Base-by-base conservation (phyloP, 768 basidiomycete species). In the Gymnopilus junonius region DNA sequence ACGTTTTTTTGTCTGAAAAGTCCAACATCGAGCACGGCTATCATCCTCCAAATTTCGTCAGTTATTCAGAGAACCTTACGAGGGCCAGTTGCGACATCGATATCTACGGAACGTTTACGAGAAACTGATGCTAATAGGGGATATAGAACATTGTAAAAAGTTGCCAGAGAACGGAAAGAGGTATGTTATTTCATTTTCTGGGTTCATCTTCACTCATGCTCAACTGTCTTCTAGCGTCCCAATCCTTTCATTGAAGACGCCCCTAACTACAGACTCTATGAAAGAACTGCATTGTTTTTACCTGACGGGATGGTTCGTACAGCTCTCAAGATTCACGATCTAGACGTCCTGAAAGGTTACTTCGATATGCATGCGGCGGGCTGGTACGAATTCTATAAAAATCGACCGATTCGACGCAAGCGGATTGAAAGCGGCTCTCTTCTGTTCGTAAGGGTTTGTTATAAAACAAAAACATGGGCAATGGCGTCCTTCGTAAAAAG, bases 391-490 rank as follows among this genome's bases (percentile, higher is more conserved):
- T 55, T 43, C 31, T 61, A 55, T 10, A 21, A 17, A 2, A 34
- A 35, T 0, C 42, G 46, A 7, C 42, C 14, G 25, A n/a, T 21
- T 23, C 34, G 37, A 51, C 35, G 27, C 37, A 20, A 31, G 25
- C 8, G 40, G n/a, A 29, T 27, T 6, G 8, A 31, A 2, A 58
- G 46, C 17, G 63, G 63, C 2, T 59, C 63, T 0, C 55, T 64
- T 15, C 59, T 56, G 23, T 25, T 64, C 3, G 48, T 64, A 8
- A 27, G 23, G 8, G 14, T 37, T 14, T 50, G 46, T 27, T 64
- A 60, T 27, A 59, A 37, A 43, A n/a, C 58, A 20, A 55, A 21
- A 20, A 55, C 58, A 25, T 64, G 59, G 58, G 58, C 51, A 1
- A 31, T 39, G n/a, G 63, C 58, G 15, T 45, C 54, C 8, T 55